Base-by-base conservation (phyloP, 306 rosid species). In the Cicer bijugum region DNA sequence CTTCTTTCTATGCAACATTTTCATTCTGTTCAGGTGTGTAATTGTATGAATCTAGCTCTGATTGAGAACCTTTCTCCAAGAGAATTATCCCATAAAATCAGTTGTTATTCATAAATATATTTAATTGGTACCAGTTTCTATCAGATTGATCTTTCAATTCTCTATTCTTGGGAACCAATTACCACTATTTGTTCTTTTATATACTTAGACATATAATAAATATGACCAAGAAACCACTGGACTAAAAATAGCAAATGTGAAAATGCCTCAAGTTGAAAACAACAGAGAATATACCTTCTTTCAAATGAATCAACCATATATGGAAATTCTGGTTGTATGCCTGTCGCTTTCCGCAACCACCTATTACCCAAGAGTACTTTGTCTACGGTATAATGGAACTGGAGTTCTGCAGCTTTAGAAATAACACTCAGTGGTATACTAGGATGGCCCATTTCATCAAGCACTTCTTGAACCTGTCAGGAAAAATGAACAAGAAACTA, bases 221-320 rank as follows among this genome's bases (percentile, higher is more conserved):
- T 23, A 50, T 15, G n/a, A 65, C 33, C 7, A 20, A 40, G 35
- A 79, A 63, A 48, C 28, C 77, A 55, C 37, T 37, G 17, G 11
- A 42, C 43, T 60, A 39, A 52, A 39, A 33, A 67, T 38, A 50
- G 69, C 45, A 37, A 14, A 14, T 19, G 63, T 57, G 75, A 64
- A 63, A 76, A 60, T 12, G 57, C 76, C 38, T 44, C 43, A 1
- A 60, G 75, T 67, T 23, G 6, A 33, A 56, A 80, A 43, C 46
- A 40, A 9, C 64, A 78, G 16, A 15, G 5, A 43, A 48, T 17
- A 57, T 86, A 95, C 97, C 99, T 91, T 84, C 88, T 91, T 85
- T 95, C 99, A 69, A 95, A 95, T 12, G 97, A 87, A 86, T 95
- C 99, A 50, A 95, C 97, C 89, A 95, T 71, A 75, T 90, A 95